phyloP scores from a whole-genome alignment of 2,329 filamentous ascomycete species.

The Penicillium sp. region DNA sequence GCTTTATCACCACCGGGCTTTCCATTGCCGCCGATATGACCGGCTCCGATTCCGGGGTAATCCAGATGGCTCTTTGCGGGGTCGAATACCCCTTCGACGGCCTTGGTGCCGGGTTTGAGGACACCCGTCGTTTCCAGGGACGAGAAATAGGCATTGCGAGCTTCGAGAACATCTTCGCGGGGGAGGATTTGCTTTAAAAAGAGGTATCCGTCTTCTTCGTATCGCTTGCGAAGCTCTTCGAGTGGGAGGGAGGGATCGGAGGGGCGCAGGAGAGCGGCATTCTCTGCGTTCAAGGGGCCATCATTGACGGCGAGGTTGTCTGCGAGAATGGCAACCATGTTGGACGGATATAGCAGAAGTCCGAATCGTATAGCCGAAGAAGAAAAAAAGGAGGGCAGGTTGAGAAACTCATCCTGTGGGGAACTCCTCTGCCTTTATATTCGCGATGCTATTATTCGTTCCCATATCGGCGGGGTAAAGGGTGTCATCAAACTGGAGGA shows the following conservation, averaged over 20 bases:
- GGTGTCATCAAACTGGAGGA: neutral
- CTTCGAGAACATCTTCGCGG: constrained; percentile 56
- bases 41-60: constrained; percentile 60
- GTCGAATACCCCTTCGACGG: constrained; percentile 61
- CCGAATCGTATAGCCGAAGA: neutral
- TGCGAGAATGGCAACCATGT: constrained; percentile 27
- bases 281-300: constrained; percentile 50
- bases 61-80: constrained; percentile 44
- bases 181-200: constrained; percentile 61
- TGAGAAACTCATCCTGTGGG: neutral
- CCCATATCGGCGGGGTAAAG: constrained; percentile 13
- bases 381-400: neutral
- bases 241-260: constrained; percentile 52
- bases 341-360: neutral
- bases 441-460: neutral
- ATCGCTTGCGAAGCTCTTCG: constrained; percentile 53
- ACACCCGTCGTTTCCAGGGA: constrained; percentile 61
- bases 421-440: constrained; percentile 2
- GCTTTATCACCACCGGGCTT: constrained; percentile 51
- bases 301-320: constrained; percentile 49
- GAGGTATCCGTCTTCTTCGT: constrained; percentile 58
- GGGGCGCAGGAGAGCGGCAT: constrained; percentile 48
- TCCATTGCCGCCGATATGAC: constrained; percentile 50
- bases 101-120: constrained; percentile 56
- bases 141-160: constrained; percentile 58